Conservation (phyloP, 805 yeast genomes). For the Blastobotrys americana region DNA sequence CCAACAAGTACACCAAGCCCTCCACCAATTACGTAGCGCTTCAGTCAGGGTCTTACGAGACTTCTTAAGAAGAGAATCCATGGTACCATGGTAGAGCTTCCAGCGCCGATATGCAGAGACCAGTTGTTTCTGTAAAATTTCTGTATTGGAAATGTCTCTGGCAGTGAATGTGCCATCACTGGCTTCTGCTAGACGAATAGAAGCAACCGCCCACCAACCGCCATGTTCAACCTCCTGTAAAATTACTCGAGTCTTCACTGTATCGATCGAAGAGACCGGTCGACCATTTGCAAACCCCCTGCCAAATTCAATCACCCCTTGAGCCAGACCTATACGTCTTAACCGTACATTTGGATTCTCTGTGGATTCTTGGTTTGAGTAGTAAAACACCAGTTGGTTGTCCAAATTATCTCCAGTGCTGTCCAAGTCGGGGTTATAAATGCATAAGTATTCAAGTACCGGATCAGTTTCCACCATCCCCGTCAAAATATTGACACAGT, state of each 20-base stretch:
- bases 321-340: conserved; percentile 37
- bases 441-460: conserved; percentile 21
- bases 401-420: conserved; percentile 29
- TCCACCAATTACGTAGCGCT: conserved; percentile 19
- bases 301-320: conserved; percentile 32
- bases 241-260: conserved; percentile 31
- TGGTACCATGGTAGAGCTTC: conserved; percentile 30
- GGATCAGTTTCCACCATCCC: background rate
- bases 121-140: conserved; percentile 29
- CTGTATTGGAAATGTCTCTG: conserved; percentile 31
- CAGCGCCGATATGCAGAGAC: conserved; percentile 31
- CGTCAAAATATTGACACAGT: too few species aligned
- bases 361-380: conserved; percentile 12
- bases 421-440: conserved; percentile 36
- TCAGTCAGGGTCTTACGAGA: conserved; percentile 8
- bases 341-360: conserved; percentile 29
- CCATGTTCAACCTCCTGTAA: conserved; percentile 23
- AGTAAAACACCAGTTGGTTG: conserved; percentile 33
- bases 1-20: conserved; percentile 20
- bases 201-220: conserved; percentile 31
- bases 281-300: conserved; percentile 19
- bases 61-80: conserved; percentile 11
- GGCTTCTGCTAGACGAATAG: conserved; percentile 22
- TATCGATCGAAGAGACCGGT: conserved; percentile 26
- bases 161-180: conserved; percentile 16